Percentiles rank a stretch among this genome's conserved stretches.
Evolutionary conservation across 352 stramenopile genomes (phyloP).

Genomic region (Blastocystis sp.): DNA sequence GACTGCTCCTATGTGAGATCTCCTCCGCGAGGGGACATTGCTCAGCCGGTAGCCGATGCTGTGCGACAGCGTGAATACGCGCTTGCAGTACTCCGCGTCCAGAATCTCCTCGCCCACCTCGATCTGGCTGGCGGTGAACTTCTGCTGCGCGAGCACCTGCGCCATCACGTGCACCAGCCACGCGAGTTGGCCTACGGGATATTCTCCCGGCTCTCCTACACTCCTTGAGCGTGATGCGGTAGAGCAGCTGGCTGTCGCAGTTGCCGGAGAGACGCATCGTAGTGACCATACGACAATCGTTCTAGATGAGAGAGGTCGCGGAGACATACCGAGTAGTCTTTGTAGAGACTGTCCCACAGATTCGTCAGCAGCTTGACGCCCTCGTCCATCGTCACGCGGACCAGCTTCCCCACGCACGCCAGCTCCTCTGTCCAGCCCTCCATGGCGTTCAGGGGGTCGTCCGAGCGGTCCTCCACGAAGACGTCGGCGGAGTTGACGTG

Average conservation of each 20-base stretch:
- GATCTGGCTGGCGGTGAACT: conserved; percentile 34
- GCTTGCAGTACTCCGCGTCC: conserved; percentile 46
- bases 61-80: conserved; percentile 32
- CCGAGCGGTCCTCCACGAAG: neutral
- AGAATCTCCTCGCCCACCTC: conserved; percentile 15
- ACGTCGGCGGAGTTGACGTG: neutral
- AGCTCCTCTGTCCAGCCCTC: neutral
- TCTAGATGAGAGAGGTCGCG: neutral
- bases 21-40: neutral
- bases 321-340: neutral
- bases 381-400: neutral
- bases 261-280: neutral
- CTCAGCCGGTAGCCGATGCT: conserved; percentile 24
- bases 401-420: neutral
- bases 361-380: conserved; percentile 6
- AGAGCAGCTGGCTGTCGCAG: neutral
- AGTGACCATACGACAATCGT: conserved; percentile 9
- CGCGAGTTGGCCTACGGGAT: neutral
- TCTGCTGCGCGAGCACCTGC: neutral
- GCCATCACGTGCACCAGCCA: conserved; percentile 48
- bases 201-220: neutral
- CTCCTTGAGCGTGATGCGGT: neutral
- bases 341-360: neutral
- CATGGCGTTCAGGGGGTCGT: conserved; percentile 19
- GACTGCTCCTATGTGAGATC: neutral